These are phyloP conservation scores for Rutstroemia sp. DNA, from an alignment of 2,329 filamentous ascomycete genomes.

Conservation along the genomic window DNA sequence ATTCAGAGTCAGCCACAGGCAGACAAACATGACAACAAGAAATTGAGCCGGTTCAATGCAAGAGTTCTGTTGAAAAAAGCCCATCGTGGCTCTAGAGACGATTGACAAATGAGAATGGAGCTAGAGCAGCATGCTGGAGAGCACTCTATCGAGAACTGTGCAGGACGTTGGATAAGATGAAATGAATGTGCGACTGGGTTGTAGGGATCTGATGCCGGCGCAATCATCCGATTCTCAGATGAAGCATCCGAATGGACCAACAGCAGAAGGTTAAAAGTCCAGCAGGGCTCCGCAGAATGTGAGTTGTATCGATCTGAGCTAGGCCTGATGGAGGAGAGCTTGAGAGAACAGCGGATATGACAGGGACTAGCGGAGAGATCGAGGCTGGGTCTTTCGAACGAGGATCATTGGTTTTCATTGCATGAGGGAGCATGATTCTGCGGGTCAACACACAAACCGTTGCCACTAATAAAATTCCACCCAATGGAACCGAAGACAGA, in stretches of 20 bases:
- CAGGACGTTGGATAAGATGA: constrained; percentile 26
- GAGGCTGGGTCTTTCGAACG: constrained; percentile 19
- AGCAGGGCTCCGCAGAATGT: constrained; percentile 20
- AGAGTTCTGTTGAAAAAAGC: constrained; percentile 16
- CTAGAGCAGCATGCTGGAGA: constrained; percentile 18
- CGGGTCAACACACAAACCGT: constrained; percentile 11
- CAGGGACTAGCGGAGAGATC: constrained; percentile 26
- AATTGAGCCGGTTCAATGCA: constrained; percentile 20
- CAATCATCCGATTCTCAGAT: constrained; percentile 29
- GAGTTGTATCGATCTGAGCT: constrained; percentile 26
- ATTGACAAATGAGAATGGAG: constrained; percentile 26
- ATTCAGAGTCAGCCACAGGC: constrained; percentile 17
- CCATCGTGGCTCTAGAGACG: constrained; percentile 17
- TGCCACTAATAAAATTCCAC: constrained; percentile 6
- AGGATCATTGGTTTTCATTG: constrained; percentile 22
- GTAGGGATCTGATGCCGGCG: constrained; percentile 22
- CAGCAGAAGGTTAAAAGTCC: constrained; percentile 13
- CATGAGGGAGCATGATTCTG: constrained; percentile 17
- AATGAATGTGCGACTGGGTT: constrained; percentile 24
- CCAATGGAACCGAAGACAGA: constrained; percentile 5
- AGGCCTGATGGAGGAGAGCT: constrained; percentile 20
- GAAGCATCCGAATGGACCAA: constrained; percentile 23
- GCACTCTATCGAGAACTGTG: constrained; percentile 25
- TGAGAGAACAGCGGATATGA: constrained; percentile 13
- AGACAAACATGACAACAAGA: constrained; percentile 17